These are phyloP conservation scores for Quercus glauca DNA, from an alignment of 306 rosid species.

Conservation along the genomic window DNA sequence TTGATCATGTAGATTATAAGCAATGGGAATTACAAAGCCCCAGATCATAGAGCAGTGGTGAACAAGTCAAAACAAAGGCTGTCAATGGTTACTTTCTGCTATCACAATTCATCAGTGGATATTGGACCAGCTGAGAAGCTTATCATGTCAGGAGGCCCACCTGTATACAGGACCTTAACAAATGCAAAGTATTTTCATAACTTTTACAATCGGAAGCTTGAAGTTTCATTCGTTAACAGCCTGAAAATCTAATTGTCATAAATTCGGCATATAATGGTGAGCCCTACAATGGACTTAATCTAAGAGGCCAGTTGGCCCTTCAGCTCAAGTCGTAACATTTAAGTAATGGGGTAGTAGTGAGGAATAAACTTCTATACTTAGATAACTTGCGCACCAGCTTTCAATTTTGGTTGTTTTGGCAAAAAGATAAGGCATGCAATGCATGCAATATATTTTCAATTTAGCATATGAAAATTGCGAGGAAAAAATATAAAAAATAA, in stretches of 20 bases:
- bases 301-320: too few relatives aligned
- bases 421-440: too few relatives aligned
- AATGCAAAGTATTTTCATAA: slow-evolving; percentile 27
- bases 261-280: too few relatives aligned
- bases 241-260: slow-evolving; percentile 18
- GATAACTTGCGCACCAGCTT: too few relatives aligned
- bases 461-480: too few relatives aligned
- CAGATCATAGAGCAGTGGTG: slow-evolving; percentile 46
- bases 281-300: too few relatives aligned
- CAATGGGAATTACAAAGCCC: slow-evolving; percentile 52
- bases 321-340: too few relatives aligned
- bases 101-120: slow-evolving; percentile 25
- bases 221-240: slow-evolving; percentile 39
- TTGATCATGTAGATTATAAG: slow-evolving; percentile 34
- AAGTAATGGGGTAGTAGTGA: too few relatives aligned
- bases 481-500: too few relatives aligned
- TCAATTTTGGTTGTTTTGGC: too few relatives aligned
- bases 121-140: slow-evolving; percentile 33
- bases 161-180: slow-evolving; percentile 34
- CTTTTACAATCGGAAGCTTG: slow-evolving; percentile 37
- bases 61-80: slow-evolving; percentile 35
- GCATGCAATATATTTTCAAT: too few relatives aligned
- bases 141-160: slow-evolving; percentile 22
- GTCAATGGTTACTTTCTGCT: slow-evolving; percentile 41
- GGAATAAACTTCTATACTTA: too few relatives aligned